Percentiles rank a stretch among this genome's conserved stretches.
Evolutionary conservation across 2,329 filamentous ascomycete genomes (phyloP).

Genomic region (Fonsecaea erecta): DNA sequence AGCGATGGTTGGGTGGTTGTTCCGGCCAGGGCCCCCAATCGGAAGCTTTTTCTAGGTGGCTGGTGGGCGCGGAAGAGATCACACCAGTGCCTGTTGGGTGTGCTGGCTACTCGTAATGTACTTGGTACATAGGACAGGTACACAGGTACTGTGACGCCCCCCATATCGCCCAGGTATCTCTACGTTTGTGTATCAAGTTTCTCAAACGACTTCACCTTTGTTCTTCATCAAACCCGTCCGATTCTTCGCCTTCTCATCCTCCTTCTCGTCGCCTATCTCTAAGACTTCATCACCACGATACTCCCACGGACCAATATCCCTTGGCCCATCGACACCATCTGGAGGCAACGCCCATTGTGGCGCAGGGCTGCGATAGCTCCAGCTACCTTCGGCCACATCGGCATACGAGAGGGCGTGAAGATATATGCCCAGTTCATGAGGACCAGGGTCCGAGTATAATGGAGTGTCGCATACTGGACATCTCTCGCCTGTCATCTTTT

Average conservation of each 20-base stretch:
- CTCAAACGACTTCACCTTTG: constrained; percentile 16
- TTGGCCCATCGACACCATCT: constrained; percentile 71
- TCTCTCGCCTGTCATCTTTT: constrained; percentile 85
- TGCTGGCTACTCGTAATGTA: not conserved
- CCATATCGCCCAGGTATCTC: no score
- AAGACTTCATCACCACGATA: constrained; percentile 42
- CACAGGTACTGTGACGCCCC: no score
- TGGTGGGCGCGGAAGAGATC: not conserved
- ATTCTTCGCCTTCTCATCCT: constrained; percentile 36
- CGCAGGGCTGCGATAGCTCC: constrained; percentile 84
- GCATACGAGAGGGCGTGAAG: constrained; percentile 91
- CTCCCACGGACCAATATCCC: constrained; percentile 61
- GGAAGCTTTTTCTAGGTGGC: constrained; percentile 8
- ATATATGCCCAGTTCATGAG: constrained; percentile 90
- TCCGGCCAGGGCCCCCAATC: not conserved
- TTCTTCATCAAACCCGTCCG: constrained; percentile 32
- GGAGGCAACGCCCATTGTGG: constrained; percentile 88
- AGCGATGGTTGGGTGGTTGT: not conserved
- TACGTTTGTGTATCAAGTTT: not conserved
- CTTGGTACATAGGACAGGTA: no score
- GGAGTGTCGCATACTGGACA: constrained; percentile 85
- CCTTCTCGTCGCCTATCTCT: constrained; percentile 46
- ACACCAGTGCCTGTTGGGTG: not conserved
- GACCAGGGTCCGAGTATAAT: constrained; percentile 88
- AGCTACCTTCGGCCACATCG: constrained; percentile 72